Percentiles rank a stretch among this genome's conserved stretches.
Evolutionary conservation across 805 yeast genomes (phyloP).

Genomic region (Yueomyces sp.): DNA sequence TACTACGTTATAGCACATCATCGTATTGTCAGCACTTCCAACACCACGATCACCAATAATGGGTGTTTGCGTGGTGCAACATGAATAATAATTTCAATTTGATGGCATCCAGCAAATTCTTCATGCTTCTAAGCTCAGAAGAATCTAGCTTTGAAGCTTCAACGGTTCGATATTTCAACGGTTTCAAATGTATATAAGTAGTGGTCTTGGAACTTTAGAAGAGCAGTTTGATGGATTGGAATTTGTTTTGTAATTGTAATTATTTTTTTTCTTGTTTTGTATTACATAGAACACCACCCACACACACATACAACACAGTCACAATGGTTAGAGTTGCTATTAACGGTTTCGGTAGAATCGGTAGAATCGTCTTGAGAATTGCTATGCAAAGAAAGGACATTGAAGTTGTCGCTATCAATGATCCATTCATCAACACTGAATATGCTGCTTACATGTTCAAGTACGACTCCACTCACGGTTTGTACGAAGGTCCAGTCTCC

Average conservation of each 20-base stretch:
- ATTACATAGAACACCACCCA: conserved; percentile 5
- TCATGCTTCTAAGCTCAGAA: too few relatives aligned
- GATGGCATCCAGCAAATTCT: too few relatives aligned
- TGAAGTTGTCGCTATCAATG: conserved; percentile 53
- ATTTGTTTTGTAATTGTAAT: neutral
- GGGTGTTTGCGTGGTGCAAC: too few relatives aligned
- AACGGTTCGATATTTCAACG: too few relatives aligned
- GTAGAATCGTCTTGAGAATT: conserved; percentile 54
- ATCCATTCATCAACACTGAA: conserved; percentile 55
- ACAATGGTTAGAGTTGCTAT: conserved; percentile 38
- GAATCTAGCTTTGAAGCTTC: too few relatives aligned
- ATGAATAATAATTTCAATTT: too few relatives aligned
- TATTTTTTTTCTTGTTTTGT: neutral
- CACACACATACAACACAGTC: conserved; percentile 3
- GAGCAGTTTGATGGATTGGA: neutral
- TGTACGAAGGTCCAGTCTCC: conserved; percentile 44
- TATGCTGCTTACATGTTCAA: conserved; percentile 67
- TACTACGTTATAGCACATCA: too few relatives aligned
- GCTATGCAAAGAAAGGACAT: conserved; percentile 39
- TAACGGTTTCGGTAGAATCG: conserved; percentile 66
- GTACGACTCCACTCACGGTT: conserved; percentile 63
- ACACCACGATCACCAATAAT: too few relatives aligned
- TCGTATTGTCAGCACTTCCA: too few relatives aligned
- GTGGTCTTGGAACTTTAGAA: neutral
- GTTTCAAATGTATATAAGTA: too few relatives aligned